Evolutionary conservation across 306 rosid species (phyloP), one percentile per base, ranked within the genome.

Genomic region (Rosa multiflora): DNA sequence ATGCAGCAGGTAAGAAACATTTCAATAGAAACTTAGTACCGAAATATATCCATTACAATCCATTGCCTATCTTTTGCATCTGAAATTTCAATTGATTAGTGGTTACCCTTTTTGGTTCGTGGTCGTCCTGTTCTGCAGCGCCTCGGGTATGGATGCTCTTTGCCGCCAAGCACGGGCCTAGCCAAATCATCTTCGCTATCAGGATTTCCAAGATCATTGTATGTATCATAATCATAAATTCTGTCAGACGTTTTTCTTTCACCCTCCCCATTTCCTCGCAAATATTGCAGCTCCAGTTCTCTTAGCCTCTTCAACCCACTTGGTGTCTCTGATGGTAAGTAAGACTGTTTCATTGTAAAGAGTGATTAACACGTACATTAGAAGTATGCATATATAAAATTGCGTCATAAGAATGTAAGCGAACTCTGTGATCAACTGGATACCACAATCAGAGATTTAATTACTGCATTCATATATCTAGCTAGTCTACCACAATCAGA

Each of bases 61-160:
- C 58, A 52, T 52, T 13, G 2, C 18, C 18, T 17, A 55, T 20
- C 7, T 18, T 18, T 20, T 17, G 23, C 23, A 55, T 2, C 15
- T 61, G 5, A 21, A 21, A 61, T 7, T 10, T 21, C 15, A 10
- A 10, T 1, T 20, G 32, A 4, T 58, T 20, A 58, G 62, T n/a
- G 12, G 26, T 15, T 5, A 91, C 95, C 95, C 79, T 52, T 63
- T 1, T 83, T 0, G 42, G 62, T 59, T 15, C 85, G 87, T 26
- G 89, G 85, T 2, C 97, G 86, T 37, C 97, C 97, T 1, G 97
- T 92, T 67, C 96, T 73, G 73, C 96, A 86, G 1, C 96, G 92
- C 59, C 97, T 73, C 0, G 96, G 97, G 56, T 92, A 90, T 0
- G 96, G 96, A 58, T 47, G 61, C 5, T 86, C 20, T 2, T 53